Percentiles rank a stretch among this genome's conserved stretches.
These are phyloP conservation scores for Boletus pseudopeckii DNA, from an alignment of 768 basidiomycete species.

Conservation along the genomic window DNA sequence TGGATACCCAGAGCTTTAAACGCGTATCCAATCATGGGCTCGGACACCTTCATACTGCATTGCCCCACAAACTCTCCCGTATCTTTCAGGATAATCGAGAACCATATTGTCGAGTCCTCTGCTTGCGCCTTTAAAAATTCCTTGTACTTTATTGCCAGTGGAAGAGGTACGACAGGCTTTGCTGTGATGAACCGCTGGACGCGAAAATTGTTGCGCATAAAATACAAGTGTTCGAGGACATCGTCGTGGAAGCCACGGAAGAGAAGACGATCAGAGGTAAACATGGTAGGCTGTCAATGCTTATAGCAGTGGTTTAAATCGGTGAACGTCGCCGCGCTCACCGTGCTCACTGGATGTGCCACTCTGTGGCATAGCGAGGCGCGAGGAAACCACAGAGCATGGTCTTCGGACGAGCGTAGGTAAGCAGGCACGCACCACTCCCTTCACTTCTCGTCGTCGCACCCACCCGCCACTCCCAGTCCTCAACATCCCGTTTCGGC, in stretches of 20 bases:
- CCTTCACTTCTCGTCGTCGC: too few species aligned
- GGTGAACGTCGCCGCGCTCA: not conserved
- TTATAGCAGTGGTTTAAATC: not conserved
- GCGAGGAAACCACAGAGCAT: too few species aligned
- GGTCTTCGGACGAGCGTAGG: too few species aligned
- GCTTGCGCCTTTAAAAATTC: constrained; percentile 1
- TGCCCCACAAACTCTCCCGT: constrained; percentile 6
- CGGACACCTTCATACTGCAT: constrained; percentile 12
- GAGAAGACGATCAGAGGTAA: constrained; percentile 7
- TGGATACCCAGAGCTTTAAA: constrained; percentile 28
- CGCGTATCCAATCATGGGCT: constrained; percentile 31
- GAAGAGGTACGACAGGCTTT: constrained; percentile 1
- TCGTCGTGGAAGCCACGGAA: constrained; percentile 8
- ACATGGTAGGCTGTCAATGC: constrained; percentile 2
- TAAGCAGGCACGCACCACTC: too few species aligned
- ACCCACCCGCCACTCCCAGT: too few species aligned
- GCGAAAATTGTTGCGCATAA: constrained; percentile 5
- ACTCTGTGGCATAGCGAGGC: too few species aligned
- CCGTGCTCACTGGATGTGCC: too few species aligned
- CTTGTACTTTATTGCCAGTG: constrained; percentile 8
- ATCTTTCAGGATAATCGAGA: constrained; percentile 6
- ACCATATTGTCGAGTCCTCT: constrained; percentile 9
- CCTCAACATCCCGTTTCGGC: too few species aligned
- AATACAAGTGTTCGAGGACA: constrained; percentile 1
- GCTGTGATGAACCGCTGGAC: constrained; percentile 8